A percentile compares a stretch with the other conserved stretches of the same genome.
These are phyloP conservation scores for Calcarisporium arbuscula DNA, from an alignment of 2,329 filamentous ascomycete genomes.

Conservation along the genomic window DNA sequence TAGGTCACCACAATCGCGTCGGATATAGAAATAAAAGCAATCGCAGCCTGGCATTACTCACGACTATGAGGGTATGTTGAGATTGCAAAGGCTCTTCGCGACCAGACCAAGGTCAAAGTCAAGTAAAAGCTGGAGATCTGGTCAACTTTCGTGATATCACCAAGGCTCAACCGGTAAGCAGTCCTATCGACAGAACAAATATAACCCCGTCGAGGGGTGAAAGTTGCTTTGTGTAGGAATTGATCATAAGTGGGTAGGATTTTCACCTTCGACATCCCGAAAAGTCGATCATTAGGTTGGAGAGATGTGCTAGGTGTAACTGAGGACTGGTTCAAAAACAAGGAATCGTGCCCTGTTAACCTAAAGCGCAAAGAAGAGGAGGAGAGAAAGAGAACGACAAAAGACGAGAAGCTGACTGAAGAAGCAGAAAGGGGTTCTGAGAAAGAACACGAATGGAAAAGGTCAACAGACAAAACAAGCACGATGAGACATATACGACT, in stretches of 20 bases:
- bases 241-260: conserved; percentile 23
- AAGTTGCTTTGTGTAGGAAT: no score
- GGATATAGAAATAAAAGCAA: conserved; percentile 30
- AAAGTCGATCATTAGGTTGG: conserved; percentile 39
- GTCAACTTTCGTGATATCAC: conserved; percentile 32
- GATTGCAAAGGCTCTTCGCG: conserved; percentile 6
- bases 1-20: conserved; percentile 29
- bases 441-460: conserved; percentile 14
- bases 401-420: no score
- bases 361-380: conserved; percentile 19
- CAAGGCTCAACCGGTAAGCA: conserved; percentile 5
- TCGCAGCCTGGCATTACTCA: conserved; percentile 25
- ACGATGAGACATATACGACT: conserved; percentile 13
- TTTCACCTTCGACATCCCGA: conserved; percentile 36
- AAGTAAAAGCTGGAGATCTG: conserved; percentile 19
- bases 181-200: no score
- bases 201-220: no score
- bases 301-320: conserved; percentile 41
- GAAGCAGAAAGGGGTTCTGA: conserved; percentile 4
- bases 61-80: conserved; percentile 3
- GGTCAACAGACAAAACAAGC: conserved; percentile 14
- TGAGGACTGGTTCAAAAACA: conserved; percentile 42
- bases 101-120: conserved; percentile 3
- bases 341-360: conserved; percentile 43
- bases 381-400: conserved; percentile 15